Evolutionary conservation across 495 filamentous ascomycete species (phyloP).

Genomic region (Terfezia claveryi): DNA sequence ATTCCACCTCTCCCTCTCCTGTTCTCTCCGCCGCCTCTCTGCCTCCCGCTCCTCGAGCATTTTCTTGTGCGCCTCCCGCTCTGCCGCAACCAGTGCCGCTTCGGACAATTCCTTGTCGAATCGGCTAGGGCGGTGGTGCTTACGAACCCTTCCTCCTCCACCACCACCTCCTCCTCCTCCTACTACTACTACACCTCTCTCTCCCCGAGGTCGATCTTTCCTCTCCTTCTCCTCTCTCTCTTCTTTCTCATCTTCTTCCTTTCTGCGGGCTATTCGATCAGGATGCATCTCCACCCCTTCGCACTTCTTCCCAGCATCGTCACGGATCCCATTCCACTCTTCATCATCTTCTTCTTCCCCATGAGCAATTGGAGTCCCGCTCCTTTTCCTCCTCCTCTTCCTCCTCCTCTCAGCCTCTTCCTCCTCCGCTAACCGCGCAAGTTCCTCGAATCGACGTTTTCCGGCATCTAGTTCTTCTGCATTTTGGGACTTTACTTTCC

Average conservation of each 20-base stretch:
- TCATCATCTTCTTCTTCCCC: constrained; percentile 9
- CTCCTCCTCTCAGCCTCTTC: constrained; percentile 6
- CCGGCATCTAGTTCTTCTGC: constrained; percentile 21
- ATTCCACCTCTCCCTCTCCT: constrained; percentile 21
- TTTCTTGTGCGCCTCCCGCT: constrained; percentile 38
- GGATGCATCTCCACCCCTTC: constrained; percentile 40
- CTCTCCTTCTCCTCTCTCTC: constrained; percentile 28
- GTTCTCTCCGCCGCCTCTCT: constrained; percentile 13
- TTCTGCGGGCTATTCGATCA: constrained; percentile 45
- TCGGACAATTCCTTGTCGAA: not conserved
- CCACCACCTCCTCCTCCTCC: constrained; percentile 30
- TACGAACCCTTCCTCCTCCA: not conserved
- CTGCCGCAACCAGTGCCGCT: constrained; percentile 52
- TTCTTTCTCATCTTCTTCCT: constrained; percentile 37
- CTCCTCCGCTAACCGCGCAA: constrained; percentile 10
- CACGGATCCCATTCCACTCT: not conserved
- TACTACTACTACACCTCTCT: constrained; percentile 30
- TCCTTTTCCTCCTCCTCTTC: not conserved
- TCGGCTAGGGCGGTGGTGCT: not conserved
- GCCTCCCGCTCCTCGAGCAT: constrained; percentile 44
- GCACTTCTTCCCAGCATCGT: constrained; percentile 5
- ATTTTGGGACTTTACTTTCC: constrained; percentile 48
- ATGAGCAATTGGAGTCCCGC: not conserved
- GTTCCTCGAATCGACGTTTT: constrained; percentile 5
- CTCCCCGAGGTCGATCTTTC: not conserved